Conservation (phyloP, 2,329 filamentous ascomycete species). For the Pyricularia pennisetigena region DNA sequence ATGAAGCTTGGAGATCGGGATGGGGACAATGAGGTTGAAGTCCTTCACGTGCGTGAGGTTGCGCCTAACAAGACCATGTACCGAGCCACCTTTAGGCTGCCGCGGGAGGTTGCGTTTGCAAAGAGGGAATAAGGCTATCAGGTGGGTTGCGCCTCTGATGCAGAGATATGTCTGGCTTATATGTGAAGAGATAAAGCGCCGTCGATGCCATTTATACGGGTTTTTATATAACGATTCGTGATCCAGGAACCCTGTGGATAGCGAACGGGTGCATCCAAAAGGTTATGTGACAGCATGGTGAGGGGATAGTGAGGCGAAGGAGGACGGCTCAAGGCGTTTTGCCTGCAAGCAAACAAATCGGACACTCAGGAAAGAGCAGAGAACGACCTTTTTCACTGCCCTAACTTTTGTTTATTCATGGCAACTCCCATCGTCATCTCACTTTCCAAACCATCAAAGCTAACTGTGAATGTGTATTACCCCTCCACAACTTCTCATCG, state of each 20-base stretch:
- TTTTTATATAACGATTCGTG: background rate
- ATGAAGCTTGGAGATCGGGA: conserved; percentile 42
- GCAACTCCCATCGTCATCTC: background rate
- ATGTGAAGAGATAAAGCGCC: background rate
- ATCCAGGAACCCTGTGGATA: background rate
- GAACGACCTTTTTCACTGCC: background rate
- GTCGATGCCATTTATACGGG: background rate
- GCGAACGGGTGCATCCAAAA: background rate
- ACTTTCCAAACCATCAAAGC: background rate
- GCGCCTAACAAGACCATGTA: conserved; percentile 95
- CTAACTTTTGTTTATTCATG: background rate
- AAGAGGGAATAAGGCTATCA: conserved; percentile 13
- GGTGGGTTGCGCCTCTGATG: background rate
- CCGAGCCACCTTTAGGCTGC: conserved; percentile 84
- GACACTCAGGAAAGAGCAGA: no score
- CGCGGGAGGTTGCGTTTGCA: conserved; percentile 71
- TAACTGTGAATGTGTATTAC: no score
- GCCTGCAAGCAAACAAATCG: no score
- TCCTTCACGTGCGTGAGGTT: conserved; percentile 73
- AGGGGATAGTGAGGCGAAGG: background rate
- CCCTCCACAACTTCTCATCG: background rate
- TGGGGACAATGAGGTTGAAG: conserved; percentile 37
- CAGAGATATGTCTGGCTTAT: background rate
- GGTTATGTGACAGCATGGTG: background rate
- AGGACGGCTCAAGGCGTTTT: background rate